Evolutionary conservation across 2,329 filamentous ascomycete species (phyloP), one percentile per base, ranked within the genome.

Genomic region (Alternaria ventricosa): DNA sequence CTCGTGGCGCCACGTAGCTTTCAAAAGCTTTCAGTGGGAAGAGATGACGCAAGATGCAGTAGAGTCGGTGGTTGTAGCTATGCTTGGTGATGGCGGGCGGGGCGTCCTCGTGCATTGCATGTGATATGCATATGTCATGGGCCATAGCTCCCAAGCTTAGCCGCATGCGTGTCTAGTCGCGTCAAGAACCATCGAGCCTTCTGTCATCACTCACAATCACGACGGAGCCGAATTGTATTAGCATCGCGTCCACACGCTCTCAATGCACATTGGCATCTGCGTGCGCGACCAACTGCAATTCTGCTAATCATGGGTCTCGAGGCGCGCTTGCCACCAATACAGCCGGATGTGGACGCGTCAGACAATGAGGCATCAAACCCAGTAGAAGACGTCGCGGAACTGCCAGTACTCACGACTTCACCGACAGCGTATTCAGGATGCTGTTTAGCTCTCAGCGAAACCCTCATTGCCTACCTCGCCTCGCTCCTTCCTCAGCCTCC

Each of bases 401-500:
- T 72, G 4, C 73, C 76, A 10, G 28, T 18, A 12, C 69, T 78
- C 28, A 63, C 68, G 3, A 33, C 62, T 1, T 56, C 20, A n/a
- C 75, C 78, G 1, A 61, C 55, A 15, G 60, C 68, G 23, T 72
- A 78, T 51, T 60, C 79, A 0, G 76, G 76, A 54, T 80, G 76
- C 61, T 82, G 80, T 63, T 74, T 81, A 36, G 72, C 69, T 55
- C 72, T 82, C 20, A 80, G 79, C 55, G 56, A 43, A 27, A 65
- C 70, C 20, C 73, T 82, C 30, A 49, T 82, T 28, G 49, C 53
- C 9, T 65, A 71, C 33, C 49, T 80, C 20, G 46, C 36, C 13
- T 53, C 66, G 20, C 65, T 76, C 15, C 72, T 81, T 4, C 69
- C 77, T 3, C 45, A 57, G 3, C 13, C 70, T 5, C 73, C 74